Base-by-base conservation (phyloP, 2,329 filamentous ascomycete genomes). In the Stachybotrys chlorohalonatus region DNA sequence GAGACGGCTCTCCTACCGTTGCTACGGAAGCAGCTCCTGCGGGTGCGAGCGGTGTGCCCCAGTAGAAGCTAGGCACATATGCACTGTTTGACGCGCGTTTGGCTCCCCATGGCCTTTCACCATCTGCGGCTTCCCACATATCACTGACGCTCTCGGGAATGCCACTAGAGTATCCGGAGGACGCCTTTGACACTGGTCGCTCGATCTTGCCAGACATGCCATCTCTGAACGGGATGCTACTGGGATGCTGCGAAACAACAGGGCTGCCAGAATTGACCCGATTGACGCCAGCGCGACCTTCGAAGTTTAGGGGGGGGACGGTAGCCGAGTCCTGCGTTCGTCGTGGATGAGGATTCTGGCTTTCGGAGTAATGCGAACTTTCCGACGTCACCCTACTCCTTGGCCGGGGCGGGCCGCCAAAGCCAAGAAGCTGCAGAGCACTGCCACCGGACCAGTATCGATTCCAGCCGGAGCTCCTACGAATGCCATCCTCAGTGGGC, bases 391-490 rank as follows among this genome's bases (percentile, higher is more conserved):
- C 72, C 0, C 81, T 85, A 39, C 72, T 70, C 58, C 78, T 68
- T 42, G 72, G 49, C n/a, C 15, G 31, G 32, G 50, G 50, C 1
- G 50, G 64, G 59, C 66, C 67, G 13, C 80, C 82, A 53, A 84
- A 80, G 13, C 83, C 84, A 7, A 88, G 73, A 30, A 86, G 80
- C 63, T 86, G 85, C 54, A 86, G 71, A 7, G 84, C 80, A 60
- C 85, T 87, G 53, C 86, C 87, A 52, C 85, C 86, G 13, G 86
- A 88, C 81, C 87, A 90, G 70, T 90, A 90, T 53, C 82, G 75
- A 68, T 89, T 89, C 87, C 87, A 90, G 51, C 86, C 86, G 4
- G 86, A 89, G 62, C 85, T 89, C 63, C 82, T 77, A 54, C 83
- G 77, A 17, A 75, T 71, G 49, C 70, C 71, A 51, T 74, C 76